Evolutionary conservation across 2,329 filamentous ascomycete genomes (phyloP).

Genomic region (Calonectria hawksworthii): DNA sequence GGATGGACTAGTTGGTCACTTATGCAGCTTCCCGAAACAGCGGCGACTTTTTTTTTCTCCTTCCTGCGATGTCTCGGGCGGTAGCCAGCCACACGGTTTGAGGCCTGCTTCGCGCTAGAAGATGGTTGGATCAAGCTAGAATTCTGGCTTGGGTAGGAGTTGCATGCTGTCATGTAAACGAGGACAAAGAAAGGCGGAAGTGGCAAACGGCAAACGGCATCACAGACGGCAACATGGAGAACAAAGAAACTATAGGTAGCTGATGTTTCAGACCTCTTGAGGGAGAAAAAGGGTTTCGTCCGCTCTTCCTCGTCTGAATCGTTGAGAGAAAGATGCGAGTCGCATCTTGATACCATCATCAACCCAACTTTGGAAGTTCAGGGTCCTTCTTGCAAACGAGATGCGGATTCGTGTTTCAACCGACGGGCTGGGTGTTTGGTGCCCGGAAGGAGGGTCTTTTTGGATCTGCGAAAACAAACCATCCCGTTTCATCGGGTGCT

Average conservation of each 20-base stretch:
- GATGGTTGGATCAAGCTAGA: background rate
- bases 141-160: background rate
- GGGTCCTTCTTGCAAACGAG: background rate
- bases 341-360: background rate
- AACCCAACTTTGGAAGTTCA: background rate
- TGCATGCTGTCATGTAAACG: background rate
- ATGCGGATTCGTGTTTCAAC: slow-evolving; percentile 30
- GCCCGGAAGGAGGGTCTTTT: slow-evolving; percentile 50
- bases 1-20: background rate
- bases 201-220: background rate
- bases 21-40: slow-evolving; percentile 8
- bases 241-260: background rate
- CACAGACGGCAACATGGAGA: background rate
- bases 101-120: background rate
- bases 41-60: background rate
- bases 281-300: background rate
- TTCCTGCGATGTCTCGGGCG: background rate
- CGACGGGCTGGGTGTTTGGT: slow-evolving; percentile 46
- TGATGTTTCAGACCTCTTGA: background rate
- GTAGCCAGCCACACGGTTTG: background rate
- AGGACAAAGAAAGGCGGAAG: background rate
- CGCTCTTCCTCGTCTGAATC: background rate
- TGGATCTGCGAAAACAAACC: slow-evolving; percentile 53
- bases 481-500: slow-evolving; percentile 58
- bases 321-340: background rate